These are phyloP conservation scores for Millerozyma miso DNA, from an alignment of 805 yeast genomes.

Conservation along the genomic window DNA sequence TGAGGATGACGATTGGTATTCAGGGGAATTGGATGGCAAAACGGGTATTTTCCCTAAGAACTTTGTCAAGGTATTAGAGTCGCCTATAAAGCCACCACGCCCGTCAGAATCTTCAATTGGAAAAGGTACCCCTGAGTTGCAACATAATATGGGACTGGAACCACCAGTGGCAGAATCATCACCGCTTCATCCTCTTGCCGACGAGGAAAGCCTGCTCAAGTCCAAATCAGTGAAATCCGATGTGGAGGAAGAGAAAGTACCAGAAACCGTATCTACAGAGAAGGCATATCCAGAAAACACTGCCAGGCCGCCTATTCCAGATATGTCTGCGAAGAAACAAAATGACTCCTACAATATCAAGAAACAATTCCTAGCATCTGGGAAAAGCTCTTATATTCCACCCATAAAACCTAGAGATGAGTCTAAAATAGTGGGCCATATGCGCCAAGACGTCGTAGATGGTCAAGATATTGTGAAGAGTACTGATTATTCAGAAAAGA, in stretches of 20 bases:
- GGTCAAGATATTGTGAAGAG: slow-evolving; percentile 21
- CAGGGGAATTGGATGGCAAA: slow-evolving; percentile 61
- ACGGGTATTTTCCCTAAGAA: slow-evolving; percentile 85
- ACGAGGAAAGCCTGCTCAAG: neutral
- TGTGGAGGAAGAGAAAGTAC: neutral
- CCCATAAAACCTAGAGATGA: slow-evolving; percentile 39
- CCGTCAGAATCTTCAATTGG: neutral
- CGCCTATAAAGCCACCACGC: slow-evolving; percentile 3
- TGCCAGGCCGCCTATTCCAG: slow-evolving; percentile 13
- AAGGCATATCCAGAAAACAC: neutral
- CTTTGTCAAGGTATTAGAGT: slow-evolving; percentile 53
- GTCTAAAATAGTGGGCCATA: slow-evolving; percentile 26
- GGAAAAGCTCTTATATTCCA: slow-evolving; percentile 60
- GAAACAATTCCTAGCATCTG: slow-evolving; percentile 52
- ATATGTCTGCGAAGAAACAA: slow-evolving; percentile 23
- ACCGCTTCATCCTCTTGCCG: slow-evolving; percentile 2
- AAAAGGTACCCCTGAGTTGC: neutral
- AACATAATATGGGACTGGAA: slow-evolving; percentile 1
- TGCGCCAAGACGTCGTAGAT: slow-evolving; percentile 20
- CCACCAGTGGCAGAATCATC: slow-evolving; percentile 4
- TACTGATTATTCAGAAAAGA: slow-evolving; percentile 22
- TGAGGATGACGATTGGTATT: slow-evolving; percentile 91
- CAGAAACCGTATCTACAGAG: neutral
- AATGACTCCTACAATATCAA: slow-evolving; percentile 47
- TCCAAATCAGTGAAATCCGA: neutral